Base-by-base conservation (phyloP, 805 yeast genomes). In the Huiozyma sinensis region DNA sequence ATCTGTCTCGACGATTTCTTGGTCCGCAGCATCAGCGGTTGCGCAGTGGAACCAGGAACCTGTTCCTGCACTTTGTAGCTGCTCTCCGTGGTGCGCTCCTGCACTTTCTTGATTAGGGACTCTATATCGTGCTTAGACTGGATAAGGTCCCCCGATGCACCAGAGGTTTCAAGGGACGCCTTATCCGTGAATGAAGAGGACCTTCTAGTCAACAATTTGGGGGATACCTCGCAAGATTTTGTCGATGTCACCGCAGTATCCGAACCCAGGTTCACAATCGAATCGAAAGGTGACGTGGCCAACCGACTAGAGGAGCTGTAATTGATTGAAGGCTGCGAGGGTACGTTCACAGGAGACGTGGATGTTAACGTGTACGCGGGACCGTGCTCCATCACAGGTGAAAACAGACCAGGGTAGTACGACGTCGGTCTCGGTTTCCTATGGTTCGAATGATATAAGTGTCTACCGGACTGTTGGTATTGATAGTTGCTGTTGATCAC, bases 351-450 rank as follows among this genome's bases (percentile, higher is more conserved):
- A 6, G 42, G 40, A 9, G 40, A 12, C 2, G 32, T 41, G 8
- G 40, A 31, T 5, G 34, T 36, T 31, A 39, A 11, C 40, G 50
- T 34, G 38, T 34, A 36, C 7, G 41, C 13, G 32, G 13, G 6
- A 3, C 41, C 44, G 32, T 38, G 30, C 38, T 48, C 47, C 6
- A 39, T 29, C 7, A 39, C 48, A 4, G 43, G 34, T 5, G 49
- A 36, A 33, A 42, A 46, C 29, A 51, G 41, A 5, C 52, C 50
- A 4, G 95, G 94, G 57, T 84, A 89, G 56, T 81, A 84, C 7
- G 92, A 83, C 0, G 90, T 83, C 36, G 95, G 94, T 59, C 95
- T 74, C 45, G 87, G 89, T 55, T 76, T 80, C 59, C 77, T 73
- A 42, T 70, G 68, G 29, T 71, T 74, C 7, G 48, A 38, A 7